Conservation (phyloP, 345 rosid species). For the Citrus glauca region DNA sequence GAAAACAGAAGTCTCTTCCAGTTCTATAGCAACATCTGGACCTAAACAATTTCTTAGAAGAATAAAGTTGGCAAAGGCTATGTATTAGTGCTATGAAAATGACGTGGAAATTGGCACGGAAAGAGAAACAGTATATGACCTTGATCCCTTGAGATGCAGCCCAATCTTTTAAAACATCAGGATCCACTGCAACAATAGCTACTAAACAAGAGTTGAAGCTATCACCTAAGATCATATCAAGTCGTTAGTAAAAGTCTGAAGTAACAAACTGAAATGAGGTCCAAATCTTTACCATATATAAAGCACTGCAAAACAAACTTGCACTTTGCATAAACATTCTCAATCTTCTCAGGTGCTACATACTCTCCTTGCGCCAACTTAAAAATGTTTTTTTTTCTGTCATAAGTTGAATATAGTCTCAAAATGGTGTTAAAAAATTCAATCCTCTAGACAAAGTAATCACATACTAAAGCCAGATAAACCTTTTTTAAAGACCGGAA, state of each 20-base stretch:
- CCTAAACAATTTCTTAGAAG: not conserved
- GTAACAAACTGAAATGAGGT: conserved; percentile 1
- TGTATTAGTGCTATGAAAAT: not conserved
- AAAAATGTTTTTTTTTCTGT: conserved; percentile 87
- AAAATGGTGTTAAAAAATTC: not conserved
- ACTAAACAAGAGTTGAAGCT: conserved; percentile 81
- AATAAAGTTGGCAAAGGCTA: not conserved
- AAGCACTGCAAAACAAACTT: conserved; percentile 78
- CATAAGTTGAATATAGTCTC: conserved; percentile 2
- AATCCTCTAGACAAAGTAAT: not conserved
- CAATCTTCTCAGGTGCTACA: conserved; percentile 95
- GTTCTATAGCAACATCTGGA: not conserved
- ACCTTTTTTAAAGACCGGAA: not conserved
- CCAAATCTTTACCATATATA: conserved; percentile 56
- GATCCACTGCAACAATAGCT: conserved; percentile 72
- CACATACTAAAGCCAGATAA: not conserved
- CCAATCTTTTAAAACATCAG: conserved; percentile 71
- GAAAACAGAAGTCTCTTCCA: not conserved
- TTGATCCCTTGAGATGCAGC: conserved; percentile 68
- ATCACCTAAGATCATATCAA: conserved; percentile 52
- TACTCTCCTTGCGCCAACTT: conserved; percentile 98
- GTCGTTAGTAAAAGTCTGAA: conserved; percentile 14
- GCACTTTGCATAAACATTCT: conserved; percentile 92
- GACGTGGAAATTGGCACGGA: not conserved
- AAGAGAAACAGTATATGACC: conserved; percentile 29